Conservation (phyloP, 192 early-diverging fungal species). For the Rhizophagus prolifer region DNA sequence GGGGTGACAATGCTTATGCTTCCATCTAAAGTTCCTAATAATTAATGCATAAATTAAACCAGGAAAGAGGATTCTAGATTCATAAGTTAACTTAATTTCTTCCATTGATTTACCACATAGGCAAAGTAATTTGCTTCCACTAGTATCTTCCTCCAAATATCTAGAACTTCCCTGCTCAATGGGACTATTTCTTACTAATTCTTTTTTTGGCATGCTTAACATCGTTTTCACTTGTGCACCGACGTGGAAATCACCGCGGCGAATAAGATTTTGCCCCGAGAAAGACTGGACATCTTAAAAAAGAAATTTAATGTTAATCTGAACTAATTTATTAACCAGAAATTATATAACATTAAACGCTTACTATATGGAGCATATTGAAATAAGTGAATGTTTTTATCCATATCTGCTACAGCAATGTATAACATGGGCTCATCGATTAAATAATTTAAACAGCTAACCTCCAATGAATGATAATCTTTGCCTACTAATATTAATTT, state of each 20-base stretch:
- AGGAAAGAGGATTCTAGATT: conserved; percentile 7
- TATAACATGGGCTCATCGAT: conserved; percentile 70
- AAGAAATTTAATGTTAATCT: background rate
- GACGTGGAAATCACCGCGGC: conserved; percentile 85
- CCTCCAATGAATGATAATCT: conserved; percentile 79
- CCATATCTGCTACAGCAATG: conserved; percentile 81
- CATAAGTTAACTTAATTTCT: background rate
- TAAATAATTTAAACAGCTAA: conserved; percentile 72
- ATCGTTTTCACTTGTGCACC: conserved; percentile 74
- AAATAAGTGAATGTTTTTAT: conserved; percentile 80
- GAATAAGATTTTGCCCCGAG: conserved; percentile 84
- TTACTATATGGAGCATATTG: conserved; percentile 86
- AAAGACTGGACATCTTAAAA: conserved; percentile 82
- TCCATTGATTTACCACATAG: conserved; percentile 43
- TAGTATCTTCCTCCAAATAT: background rate
- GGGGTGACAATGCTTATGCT: conserved; percentile 66
- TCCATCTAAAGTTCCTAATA: conserved; percentile 66
- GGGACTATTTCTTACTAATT: conserved; percentile 14
- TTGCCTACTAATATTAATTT: conserved; percentile 86
- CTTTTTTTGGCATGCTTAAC: conserved; percentile 53
- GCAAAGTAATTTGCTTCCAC: conserved; percentile 41
- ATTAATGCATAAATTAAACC: conserved; percentile 31
- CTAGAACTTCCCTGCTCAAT: conserved; percentile 24
- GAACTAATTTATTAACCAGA: conserved; percentile 12
- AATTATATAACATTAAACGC: conserved; percentile 28